Base-by-base conservation (phyloP, 371 early-diverging fungal genomes). In the Batkoa obscura region DNA sequence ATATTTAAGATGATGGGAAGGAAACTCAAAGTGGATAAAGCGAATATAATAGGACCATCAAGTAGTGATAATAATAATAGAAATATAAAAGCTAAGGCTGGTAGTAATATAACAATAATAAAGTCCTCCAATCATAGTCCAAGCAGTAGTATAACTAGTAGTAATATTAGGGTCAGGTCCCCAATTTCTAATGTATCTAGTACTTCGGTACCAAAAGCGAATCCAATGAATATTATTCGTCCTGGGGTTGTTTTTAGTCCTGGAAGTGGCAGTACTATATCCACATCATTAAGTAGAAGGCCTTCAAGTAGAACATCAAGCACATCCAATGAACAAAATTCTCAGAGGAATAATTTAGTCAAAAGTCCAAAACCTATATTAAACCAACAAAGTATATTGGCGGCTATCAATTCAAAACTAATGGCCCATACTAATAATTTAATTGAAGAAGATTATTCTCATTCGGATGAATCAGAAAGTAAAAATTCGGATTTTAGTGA, bases 71-170 rank as follows among this genome's bases (percentile, higher is more conserved):
- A 30, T 36, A 9, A n/a, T n/a, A 33, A 31, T 32, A 9, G 15
- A 31, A 33, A 13, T 50, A 3, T 31, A 33, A 53, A 39, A 15
- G 53, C 39, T 23, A 23, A 23, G 23, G 23, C 23, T 53, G 53
- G 53, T 13, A 39, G n/a, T 23, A 53, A 53, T 30, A 53, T 53
- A 35, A 53, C 53, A 3, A 34, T 53, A 6, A 53, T 53, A 39
- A 53, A 53, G 15, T 15, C 53, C 5, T 33, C 51, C 8, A 17
- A 17, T 9, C 34, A 39, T 3, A 39, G 10, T 15, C 38, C 12
- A 4, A 41, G 13, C 30, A 41, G 5, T n/a, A 17, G 35, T 38
- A 30, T 8, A 6, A 50, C 12, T 35, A 15, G 4, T 31, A 3
- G 32, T 13, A 23, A 30, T 6, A 30, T 5, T 6, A 37, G 23